Conservation (phyloP, 2,329 filamentous ascomycete genomes). For the Trichophaea hybrida region DNA sequence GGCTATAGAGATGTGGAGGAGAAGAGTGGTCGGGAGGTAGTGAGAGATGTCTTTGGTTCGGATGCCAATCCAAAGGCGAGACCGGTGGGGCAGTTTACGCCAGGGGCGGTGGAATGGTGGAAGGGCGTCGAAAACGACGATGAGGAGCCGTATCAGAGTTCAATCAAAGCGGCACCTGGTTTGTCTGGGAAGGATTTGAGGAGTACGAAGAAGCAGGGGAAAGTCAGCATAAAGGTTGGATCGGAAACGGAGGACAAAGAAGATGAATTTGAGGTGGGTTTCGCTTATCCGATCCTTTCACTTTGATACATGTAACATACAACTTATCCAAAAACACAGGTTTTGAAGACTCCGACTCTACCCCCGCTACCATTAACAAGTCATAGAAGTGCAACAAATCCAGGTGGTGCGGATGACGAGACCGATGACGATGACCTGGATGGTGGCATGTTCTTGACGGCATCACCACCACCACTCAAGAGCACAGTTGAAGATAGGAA, state of each 20-base stretch:
- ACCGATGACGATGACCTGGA: not conserved
- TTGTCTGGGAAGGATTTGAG: not conserved
- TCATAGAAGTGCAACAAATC: constrained; percentile 1
- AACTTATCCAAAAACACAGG: not conserved
- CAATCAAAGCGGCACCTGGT: not conserved
- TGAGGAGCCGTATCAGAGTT: not conserved
- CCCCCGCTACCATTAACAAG: not conserved
- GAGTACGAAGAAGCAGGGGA: not conserved
- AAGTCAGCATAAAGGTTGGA: too few relatives aligned
- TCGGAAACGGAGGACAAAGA: constrained; percentile 10
- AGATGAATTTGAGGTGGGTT: constrained; percentile 19
- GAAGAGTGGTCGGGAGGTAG: constrained; percentile 19
- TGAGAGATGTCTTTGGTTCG: constrained; percentile 21
- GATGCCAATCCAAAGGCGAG: not conserved
- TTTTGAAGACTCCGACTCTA: not conserved
- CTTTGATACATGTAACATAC: not conserved
- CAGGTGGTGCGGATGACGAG: not conserved
- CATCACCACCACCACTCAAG: not conserved
- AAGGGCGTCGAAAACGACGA: not conserved
- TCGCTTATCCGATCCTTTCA: not conserved
- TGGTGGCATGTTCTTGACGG: not conserved
- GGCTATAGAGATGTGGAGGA: constrained; percentile 12
- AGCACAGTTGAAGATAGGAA: not conserved
- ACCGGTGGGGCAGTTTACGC: not conserved
- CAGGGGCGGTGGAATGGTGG: constrained; percentile 16